These are phyloP conservation scores for Colletotrichum simmondsii DNA, from an alignment of 2,329 filamentous ascomycete genomes.

Conservation along the genomic window DNA sequence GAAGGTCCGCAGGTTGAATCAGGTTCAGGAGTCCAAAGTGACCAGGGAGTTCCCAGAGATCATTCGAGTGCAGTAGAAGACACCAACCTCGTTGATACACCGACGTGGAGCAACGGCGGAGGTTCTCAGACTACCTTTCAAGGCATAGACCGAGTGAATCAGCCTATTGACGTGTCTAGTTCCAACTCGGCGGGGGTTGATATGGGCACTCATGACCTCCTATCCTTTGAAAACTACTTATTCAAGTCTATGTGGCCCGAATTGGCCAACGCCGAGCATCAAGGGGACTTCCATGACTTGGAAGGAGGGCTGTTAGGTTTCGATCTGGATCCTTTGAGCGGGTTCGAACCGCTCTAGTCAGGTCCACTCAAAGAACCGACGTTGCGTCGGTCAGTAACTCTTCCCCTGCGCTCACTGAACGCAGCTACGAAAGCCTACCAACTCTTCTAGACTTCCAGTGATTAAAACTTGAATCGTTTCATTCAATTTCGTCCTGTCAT, in stretches of 20 bases:
- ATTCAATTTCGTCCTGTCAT: background rate
- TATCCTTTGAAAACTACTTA: background rate
- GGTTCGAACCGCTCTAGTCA: too few relatives aligned
- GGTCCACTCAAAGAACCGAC: too few relatives aligned
- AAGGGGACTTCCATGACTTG: background rate
- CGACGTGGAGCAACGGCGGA: too few relatives aligned
- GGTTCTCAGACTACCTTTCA: too few relatives aligned
- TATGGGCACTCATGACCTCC: background rate
- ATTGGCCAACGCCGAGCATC: background rate
- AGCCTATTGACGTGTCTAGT: background rate
- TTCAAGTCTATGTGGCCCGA: background rate
- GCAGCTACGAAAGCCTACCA: too few relatives aligned
- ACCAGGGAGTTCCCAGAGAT: background rate
- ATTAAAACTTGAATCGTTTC: too few relatives aligned
- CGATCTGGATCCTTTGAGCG: background rate
- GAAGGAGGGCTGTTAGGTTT: background rate
- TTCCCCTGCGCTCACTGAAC: too few relatives aligned
- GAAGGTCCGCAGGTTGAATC: background rate
- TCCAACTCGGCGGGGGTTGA: background rate
- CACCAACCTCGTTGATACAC: too few relatives aligned
- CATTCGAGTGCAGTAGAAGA: background rate
- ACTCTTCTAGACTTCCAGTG: too few relatives aligned
- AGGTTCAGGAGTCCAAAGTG: background rate
- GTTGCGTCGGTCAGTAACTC: too few relatives aligned
- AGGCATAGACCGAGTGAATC: background rate